Percentiles rank a stretch among this genome's conserved stretches.
Evolutionary conservation across 768 basidiomycete species (phyloP).

Genomic region (Lactarius hatsudake): DNA sequence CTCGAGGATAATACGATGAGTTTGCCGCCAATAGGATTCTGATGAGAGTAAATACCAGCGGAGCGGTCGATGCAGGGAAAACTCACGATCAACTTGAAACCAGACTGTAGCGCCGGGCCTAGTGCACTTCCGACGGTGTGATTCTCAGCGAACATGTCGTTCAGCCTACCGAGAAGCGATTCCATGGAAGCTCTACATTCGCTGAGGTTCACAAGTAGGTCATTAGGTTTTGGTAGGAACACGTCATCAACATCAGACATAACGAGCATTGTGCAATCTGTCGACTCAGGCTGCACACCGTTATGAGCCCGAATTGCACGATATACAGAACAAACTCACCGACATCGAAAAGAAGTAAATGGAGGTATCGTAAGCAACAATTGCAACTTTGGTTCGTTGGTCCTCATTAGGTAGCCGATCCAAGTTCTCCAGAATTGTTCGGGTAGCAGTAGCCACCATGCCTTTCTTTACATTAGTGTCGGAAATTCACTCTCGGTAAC

Average conservation of each 20-base stretch:
- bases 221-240: conserved; percentile 94
- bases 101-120: conserved; percentile 92
- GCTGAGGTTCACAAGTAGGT: conserved; percentile 91
- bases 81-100: conserved; percentile 88
- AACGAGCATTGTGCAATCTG: conserved; percentile 92
- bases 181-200: conserved; percentile 83
- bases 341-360: conserved; percentile 97
- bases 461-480: conserved; percentile 46
- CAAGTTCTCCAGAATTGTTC: conserved; percentile 92
- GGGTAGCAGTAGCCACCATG: conserved; percentile 97
- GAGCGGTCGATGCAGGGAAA: neutral
- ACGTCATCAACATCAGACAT: conserved; percentile 97
- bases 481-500: neutral
- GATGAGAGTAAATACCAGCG: conserved; percentile 7
- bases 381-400: conserved; percentile 84
- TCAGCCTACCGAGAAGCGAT: conserved; percentile 73
- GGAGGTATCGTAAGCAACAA: conserved; percentile 89
- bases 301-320: conserved; percentile 1
- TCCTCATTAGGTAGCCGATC: conserved; percentile 96
- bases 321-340: conserved; percentile 42
- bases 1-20: conserved; percentile 84
- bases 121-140: conserved; percentile 90
- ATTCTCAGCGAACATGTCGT: conserved; percentile 98
- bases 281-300: conserved; percentile 51
- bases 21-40: conserved; percentile 94